These are phyloP conservation scores for Nakaseomyces bracarensis DNA, from an alignment of 1,139 yeast species.

Conservation along the genomic window DNA sequence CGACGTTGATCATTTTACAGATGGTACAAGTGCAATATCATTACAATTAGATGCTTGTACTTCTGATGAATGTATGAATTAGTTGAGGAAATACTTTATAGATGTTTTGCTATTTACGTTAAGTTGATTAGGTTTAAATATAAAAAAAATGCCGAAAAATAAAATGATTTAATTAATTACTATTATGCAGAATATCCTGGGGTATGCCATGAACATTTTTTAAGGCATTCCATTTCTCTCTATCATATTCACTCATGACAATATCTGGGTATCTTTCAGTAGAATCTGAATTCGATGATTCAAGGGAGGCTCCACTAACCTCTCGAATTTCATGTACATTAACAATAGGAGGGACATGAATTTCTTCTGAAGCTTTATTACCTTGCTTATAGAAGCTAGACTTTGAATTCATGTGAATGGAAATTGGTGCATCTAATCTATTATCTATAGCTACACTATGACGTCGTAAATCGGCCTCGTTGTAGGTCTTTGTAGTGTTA, in stretches of 20 bases:
- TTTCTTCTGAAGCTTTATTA: constrained; percentile 9
- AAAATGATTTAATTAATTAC: no score
- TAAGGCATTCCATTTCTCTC: constrained; percentile 28
- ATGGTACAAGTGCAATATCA: no score
- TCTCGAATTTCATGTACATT: not conserved
- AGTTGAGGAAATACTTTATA: no score
- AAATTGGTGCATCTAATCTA: not conserved
- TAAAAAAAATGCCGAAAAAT: no score
- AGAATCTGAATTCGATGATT: constrained; percentile 8
- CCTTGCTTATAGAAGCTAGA: constrained; percentile 1
- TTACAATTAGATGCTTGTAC: no score
- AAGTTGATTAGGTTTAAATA: no score
- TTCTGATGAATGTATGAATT: no score
- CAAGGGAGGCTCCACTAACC: constrained; percentile 7
- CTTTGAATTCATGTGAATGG: constrained; percentile 1
- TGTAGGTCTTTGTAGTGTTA: constrained; percentile 12
- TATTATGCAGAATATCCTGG: not conserved
- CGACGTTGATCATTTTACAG: no score
- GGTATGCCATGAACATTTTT: constrained; percentile 4
- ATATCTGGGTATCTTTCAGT: constrained; percentile 19
- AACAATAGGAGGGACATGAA: constrained; percentile 5
- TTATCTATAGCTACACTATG: constrained; percentile 21
- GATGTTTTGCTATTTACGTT: no score
- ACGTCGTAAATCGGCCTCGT: constrained; percentile 15
- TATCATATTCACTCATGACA: constrained; percentile 27